Evolutionary conservation across 768 basidiomycete genomes (phyloP), one percentile per base, ranked within the genome.

Genomic region (Tremella yokohamensis): DNA sequence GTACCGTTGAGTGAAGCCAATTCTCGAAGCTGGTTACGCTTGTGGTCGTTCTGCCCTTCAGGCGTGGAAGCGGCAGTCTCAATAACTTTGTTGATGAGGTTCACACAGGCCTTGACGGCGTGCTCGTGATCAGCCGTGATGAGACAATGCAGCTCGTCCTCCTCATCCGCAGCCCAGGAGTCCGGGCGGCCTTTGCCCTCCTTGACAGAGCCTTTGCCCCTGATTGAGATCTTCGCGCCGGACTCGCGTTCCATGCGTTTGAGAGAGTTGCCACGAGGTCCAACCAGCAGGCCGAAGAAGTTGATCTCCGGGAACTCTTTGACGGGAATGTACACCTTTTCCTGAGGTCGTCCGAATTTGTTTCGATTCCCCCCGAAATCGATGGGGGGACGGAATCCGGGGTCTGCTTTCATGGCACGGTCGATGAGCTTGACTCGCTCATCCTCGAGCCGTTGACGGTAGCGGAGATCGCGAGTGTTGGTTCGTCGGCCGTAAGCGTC

Each of bases 261-360:
- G 82, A 98, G 80, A 80, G 93, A 93, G 76, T 99, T 98, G 47
- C 96, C 96, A 71, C 96, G 88, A 72, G 96, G 96, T 39, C 96
- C 96, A 63, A 99, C 94, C 60, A 99, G 84, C 61, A 99, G 81
- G 68, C 96, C 96, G 70, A 99, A 98, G 80, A 98, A 99, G 76
- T 99, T 99, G 82, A 99, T 98, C 79, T 98, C 94, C 1, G 96
- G 96, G 68, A 99, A 99, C 79, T 99, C 96, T 77, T 99, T 98
- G 75, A 97, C 93, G 40, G 96, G 96, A 60, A 99, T 97, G 76
- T 98, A 99, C 61, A 99, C 96, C 79, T 98, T 98, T 60, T 99
- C 96, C 34, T 89, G 88, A 13, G 94, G 93, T 48, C 91, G 84
- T 58, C 89, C 88, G 40, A 89, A 89, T 54, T 72, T 63, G 29